Percentiles rank a stretch among this genome's conserved stretches.
phyloP scores from a whole-genome alignment of 2,329 filamentous ascomycete genomes.

The Aspergillus ustus region DNA sequence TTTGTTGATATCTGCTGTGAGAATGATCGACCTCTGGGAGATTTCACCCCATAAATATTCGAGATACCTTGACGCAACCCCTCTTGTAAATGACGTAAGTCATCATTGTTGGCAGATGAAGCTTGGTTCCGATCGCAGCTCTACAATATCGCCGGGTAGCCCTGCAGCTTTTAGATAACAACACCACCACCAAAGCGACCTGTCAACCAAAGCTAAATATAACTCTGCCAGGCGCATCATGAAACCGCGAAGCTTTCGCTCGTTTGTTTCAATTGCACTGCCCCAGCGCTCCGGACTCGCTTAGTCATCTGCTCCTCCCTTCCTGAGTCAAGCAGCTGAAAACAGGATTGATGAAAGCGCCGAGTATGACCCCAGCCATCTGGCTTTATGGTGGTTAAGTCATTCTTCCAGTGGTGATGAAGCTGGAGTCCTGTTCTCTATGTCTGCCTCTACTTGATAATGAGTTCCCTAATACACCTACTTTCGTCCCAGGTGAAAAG shows the following conservation, averaged over 20 bases:
- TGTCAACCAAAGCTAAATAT: background rate
- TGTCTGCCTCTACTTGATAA: conserved; percentile 34
- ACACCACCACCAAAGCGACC: background rate
- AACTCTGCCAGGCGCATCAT: background rate
- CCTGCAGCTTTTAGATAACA: background rate
- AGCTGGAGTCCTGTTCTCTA: conserved; percentile 33
- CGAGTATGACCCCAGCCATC: background rate
- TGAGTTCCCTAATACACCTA: conserved; percentile 41
- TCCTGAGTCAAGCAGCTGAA: background rate
- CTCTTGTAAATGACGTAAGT: conserved; percentile 27
- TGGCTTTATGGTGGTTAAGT: conserved; percentile 16
- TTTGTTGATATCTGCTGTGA: background rate
- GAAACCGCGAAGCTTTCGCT: background rate
- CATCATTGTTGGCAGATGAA: background rate
- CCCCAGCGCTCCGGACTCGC: background rate
- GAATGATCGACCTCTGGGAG: background rate
- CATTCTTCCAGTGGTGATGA: conserved; percentile 14
- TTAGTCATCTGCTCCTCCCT: conserved; percentile 13
- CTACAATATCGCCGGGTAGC: background rate
- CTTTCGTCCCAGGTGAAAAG: conserved; percentile 35
- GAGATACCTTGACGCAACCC: conserved; percentile 22
- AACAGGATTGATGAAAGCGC: conserved; percentile 11
- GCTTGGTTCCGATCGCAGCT: background rate
- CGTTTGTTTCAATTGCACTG: conserved; percentile 2
- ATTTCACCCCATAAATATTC: background rate